These are phyloP conservation scores for Herpetomonas tarakana DNA, from an alignment of 208 protist species.

Conservation along the genomic window DNA sequence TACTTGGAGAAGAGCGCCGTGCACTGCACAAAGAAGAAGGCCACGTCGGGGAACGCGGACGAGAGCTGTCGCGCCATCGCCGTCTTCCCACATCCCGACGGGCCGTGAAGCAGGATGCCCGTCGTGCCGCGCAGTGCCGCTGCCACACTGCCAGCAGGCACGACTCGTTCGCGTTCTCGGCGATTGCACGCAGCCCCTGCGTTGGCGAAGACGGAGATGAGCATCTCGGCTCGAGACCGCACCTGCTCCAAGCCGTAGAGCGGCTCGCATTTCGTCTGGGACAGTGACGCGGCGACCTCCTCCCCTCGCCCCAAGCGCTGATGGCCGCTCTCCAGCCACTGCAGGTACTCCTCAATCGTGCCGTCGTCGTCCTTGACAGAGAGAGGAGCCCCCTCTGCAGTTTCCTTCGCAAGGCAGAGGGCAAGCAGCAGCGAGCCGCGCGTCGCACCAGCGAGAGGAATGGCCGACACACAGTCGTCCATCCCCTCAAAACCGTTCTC, in stretches of 20 bases:
- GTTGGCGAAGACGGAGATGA: slow-evolving; percentile 35
- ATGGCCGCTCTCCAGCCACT: too few species aligned
- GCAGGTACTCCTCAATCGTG: background rate
- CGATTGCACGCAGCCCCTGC: background rate
- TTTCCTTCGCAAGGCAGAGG: background rate
- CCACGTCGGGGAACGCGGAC: slow-evolving; percentile 26
- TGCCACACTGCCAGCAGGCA: background rate
- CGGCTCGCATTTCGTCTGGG: background rate
- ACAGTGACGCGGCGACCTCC: slow-evolving; percentile 2
- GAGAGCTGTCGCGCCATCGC: slow-evolving; percentile 40
- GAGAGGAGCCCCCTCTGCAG: too few species aligned
- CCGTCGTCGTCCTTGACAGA: background rate
- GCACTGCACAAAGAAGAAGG: slow-evolving; percentile 70
- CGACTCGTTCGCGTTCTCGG: slow-evolving; percentile 7
- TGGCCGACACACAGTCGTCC: too few species aligned
- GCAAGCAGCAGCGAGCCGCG: background rate
- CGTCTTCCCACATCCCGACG: slow-evolving; percentile 81
- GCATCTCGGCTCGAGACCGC: slow-evolving; percentile 26
- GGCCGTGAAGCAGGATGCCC: slow-evolving; percentile 80
- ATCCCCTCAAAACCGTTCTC: too few species aligned
- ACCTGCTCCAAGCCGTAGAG: slow-evolving; percentile 56
- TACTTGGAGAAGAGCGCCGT: slow-evolving; percentile 85
- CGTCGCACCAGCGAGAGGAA: slow-evolving; percentile 10
- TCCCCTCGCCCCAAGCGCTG: too few species aligned
- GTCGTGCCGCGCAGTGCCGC: slow-evolving; percentile 44